Conservation (phyloP, 345 rosid species). For the Syzygium aqueum region DNA sequence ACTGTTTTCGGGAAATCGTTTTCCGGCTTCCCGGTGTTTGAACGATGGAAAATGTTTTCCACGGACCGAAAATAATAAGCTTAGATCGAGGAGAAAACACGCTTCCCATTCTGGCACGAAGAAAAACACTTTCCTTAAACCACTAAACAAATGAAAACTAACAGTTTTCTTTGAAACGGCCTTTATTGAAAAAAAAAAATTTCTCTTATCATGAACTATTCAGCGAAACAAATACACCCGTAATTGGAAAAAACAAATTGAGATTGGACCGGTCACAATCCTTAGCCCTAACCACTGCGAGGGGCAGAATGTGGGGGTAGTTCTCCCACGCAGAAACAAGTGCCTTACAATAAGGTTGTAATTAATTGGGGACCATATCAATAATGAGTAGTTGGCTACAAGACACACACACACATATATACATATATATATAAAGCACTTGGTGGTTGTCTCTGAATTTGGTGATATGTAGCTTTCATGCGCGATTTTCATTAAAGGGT, state of each 20-base stretch:
- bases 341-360: neutral
- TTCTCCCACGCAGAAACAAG: neutral
- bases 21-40: neutral
- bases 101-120: neutral
- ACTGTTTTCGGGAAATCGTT: neutral
- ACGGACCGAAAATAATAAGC: neutral
- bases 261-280: neutral
- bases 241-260: neutral
- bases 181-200: too few relatives aligned
- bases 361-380: neutral
- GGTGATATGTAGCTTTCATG: slow-evolving; percentile 1
- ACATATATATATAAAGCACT: neutral
- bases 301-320: neutral
- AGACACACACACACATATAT: neutral
- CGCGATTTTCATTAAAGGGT: neutral
- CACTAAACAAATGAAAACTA: neutral
- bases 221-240: too few relatives aligned
- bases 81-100: neutral
- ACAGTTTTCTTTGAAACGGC: accelerated
- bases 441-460: neutral
- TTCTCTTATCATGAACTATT: neutral
- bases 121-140: neutral
- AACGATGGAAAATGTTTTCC: accelerated
- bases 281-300: neutral
- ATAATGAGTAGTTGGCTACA: neutral